A percentile compares a stretch with the other conserved stretches of the same genome.
Conservation (phyloP, 1,284 basidiomycete genomes). For the Naganishia liquefaciens region DNA sequence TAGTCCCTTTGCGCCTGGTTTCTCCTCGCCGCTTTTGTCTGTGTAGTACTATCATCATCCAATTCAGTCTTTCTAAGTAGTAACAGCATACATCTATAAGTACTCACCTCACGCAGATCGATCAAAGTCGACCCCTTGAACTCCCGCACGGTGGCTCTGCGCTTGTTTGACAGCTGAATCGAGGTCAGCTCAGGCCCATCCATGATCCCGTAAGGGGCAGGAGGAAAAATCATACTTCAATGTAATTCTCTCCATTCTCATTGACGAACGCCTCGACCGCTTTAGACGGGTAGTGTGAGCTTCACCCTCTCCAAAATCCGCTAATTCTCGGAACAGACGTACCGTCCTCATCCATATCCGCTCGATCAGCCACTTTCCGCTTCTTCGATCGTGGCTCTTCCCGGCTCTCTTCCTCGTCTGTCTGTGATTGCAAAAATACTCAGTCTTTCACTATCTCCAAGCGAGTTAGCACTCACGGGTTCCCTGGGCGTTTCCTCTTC, state of each 20-base stretch:
- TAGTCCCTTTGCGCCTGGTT: slow-evolving; percentile 81
- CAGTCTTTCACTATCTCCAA: too few species aligned
- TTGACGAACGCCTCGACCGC: slow-evolving; percentile 5
- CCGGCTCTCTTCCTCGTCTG: slow-evolving; percentile 1
- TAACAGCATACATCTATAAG: not conserved
- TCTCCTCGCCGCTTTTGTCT: slow-evolving; percentile 60
- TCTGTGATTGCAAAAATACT: not conserved
- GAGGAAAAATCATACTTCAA: slow-evolving; percentile 1
- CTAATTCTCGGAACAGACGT: not conserved
- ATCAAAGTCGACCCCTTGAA: slow-evolving; percentile 70
- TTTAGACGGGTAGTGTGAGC: not conserved
- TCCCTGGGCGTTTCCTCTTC: too few species aligned
- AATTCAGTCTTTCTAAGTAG: not conserved
- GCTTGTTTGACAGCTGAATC: slow-evolving; percentile 58
- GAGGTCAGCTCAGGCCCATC: not conserved
- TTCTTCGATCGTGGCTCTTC: slow-evolving; percentile 15
- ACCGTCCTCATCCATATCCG: slow-evolving; percentile 17
- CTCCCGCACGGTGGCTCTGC: slow-evolving; percentile 65
- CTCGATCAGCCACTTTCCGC: slow-evolving; percentile 1
- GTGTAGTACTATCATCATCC: slow-evolving; percentile 59
- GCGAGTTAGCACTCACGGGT: too few species aligned
- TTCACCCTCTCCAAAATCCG: too few species aligned
- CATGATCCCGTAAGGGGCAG: not conserved
- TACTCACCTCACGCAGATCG: slow-evolving; percentile 68
- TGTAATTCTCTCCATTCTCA: slow-evolving; percentile 18